A percentile compares a stretch with the other conserved stretches of the same genome.
Conservation (phyloP, 2,329 filamentous ascomycete species). For the Westerdykella sp. region DNA sequence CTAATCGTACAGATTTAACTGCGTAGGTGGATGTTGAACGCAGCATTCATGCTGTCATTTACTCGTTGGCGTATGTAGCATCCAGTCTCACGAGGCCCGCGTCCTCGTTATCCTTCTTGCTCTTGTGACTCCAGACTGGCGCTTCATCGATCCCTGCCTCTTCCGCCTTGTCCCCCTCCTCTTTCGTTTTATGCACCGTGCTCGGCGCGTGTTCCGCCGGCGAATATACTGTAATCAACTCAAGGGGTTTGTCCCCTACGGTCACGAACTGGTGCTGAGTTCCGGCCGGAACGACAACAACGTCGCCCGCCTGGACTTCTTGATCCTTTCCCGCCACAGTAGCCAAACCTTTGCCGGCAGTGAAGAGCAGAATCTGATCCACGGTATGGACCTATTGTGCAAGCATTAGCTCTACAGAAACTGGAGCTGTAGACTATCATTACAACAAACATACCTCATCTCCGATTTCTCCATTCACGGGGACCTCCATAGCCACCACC, state of each 20-base stretch:
- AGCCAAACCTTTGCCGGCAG: conserved; percentile 52
- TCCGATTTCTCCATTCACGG: conserved; percentile 59
- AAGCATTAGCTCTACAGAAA: background rate
- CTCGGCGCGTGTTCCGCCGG: conserved; percentile 57
- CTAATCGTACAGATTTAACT: background rate
- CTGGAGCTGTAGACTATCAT: background rate
- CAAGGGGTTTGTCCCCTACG: conserved; percentile 52
- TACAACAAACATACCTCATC: conserved; percentile 47
- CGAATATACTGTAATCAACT: conserved; percentile 58
- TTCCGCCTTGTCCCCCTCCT: conserved; percentile 56
- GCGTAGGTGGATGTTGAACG: background rate
- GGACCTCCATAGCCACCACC: conserved; percentile 59
- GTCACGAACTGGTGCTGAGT: conserved; percentile 63
- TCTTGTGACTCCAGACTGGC: conserved; percentile 53
- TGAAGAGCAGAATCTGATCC: conserved; percentile 61
- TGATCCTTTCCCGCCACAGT: conserved; percentile 56
- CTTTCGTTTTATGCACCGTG: conserved; percentile 58
- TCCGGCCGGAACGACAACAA: conserved; percentile 58
- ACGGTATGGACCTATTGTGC: conserved; percentile 48
- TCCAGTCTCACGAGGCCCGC: conserved; percentile 47
- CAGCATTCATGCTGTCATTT: background rate
- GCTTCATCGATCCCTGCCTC: conserved; percentile 56
- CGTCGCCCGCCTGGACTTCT: conserved; percentile 49
- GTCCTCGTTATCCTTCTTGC: conserved; percentile 54
- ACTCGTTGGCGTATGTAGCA: conserved; percentile 21